A percentile compares a stretch with the other conserved stretches of the same genome.
Evolutionary conservation across 192 early-diverging fungal species (phyloP).

Genomic region (Backusella tuberculispora): DNA sequence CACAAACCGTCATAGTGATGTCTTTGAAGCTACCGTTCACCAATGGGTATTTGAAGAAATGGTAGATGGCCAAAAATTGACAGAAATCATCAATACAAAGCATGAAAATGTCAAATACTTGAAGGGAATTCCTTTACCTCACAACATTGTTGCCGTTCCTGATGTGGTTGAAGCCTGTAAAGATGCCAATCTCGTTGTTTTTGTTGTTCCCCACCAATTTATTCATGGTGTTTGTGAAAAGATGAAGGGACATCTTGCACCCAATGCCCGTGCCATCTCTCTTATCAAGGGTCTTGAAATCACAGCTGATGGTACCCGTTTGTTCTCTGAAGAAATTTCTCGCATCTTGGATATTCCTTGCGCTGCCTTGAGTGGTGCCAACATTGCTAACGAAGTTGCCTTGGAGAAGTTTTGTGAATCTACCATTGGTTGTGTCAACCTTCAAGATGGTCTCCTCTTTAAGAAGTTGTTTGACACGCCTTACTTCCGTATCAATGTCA

Average conservation of each 20-base stretch:
- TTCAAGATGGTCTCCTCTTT: slow-evolving; percentile 78
- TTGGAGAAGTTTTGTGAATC: slow-evolving; percentile 95
- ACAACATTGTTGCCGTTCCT: slow-evolving; percentile 85
- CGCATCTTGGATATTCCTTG: slow-evolving; percentile 78
- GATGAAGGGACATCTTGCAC: slow-evolving; percentile 72
- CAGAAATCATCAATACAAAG: slow-evolving; percentile 91
- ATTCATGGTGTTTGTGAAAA: slow-evolving; percentile 82
- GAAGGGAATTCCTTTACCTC: slow-evolving; percentile 82
- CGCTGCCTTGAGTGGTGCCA: slow-evolving; percentile 91
- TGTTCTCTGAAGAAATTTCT: slow-evolving; percentile 84
- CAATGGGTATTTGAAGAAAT: slow-evolving; percentile 98
- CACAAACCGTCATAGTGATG: slow-evolving; percentile 59
- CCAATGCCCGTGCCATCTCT: slow-evolving; percentile 86
- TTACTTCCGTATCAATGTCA: slow-evolving; percentile 87
- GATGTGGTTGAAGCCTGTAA: slow-evolving; percentile 78
- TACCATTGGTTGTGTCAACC: slow-evolving; percentile 81
- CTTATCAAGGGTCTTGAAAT: slow-evolving; percentile 90
- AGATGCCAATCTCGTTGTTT: slow-evolving; percentile 89
- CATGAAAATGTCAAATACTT: slow-evolving; percentile 95
- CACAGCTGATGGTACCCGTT: slow-evolving; percentile 69
- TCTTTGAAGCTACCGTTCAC: slow-evolving; percentile 79
- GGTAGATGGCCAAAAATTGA: slow-evolving; percentile 81
- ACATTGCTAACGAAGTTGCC: slow-evolving; percentile 97
- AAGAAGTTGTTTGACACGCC: slow-evolving; percentile 82
- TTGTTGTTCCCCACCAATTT: slow-evolving; percentile 97